Conservation (phyloP, 257 asterid species). For the Fraxinus quadrangulata region DNA sequence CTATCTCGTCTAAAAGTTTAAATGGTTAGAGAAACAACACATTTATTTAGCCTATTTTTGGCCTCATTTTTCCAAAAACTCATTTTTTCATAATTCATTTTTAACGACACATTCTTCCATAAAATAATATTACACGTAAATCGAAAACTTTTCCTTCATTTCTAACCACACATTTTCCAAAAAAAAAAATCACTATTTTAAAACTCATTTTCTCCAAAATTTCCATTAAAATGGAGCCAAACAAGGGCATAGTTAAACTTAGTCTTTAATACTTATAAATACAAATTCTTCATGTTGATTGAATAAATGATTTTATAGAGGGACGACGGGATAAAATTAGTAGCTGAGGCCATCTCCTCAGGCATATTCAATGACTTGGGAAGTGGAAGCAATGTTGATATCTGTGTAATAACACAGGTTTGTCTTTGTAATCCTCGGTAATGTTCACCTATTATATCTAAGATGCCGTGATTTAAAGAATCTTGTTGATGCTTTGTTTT, state of each 20-base stretch:
- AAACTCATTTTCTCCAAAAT: too few relatives aligned
- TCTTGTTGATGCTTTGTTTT: not conserved
- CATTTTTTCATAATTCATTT: too few relatives aligned
- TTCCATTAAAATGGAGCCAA: too few relatives aligned
- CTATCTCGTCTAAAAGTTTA: not conserved
- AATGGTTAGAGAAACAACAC: not conserved
- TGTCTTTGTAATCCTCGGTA: conserved; percentile 17
- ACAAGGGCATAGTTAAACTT: too few relatives aligned
- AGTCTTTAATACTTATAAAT: conserved; percentile 11
- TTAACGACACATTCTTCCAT: too few relatives aligned
- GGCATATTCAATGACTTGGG: conserved; percentile 94
- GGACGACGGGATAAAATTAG: conserved; percentile 80
- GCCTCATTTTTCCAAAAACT: too few relatives aligned
- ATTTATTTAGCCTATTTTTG: too few relatives aligned
- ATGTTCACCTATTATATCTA: not conserved
- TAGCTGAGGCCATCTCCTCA: conserved; percentile 87
- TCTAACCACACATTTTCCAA: too few relatives aligned
- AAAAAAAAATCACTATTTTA: too few relatives aligned
- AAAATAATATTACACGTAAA: too few relatives aligned
- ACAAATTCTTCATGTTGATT: conserved; percentile 21
- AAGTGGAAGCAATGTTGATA: conserved; percentile 95
- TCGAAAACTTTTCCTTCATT: too few relatives aligned
- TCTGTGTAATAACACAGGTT: conserved; percentile 88
- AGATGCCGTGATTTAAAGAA: not conserved
- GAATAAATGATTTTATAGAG: conserved; percentile 47